Evolutionary conservation across 257 asterid species (phyloP).

Genomic region (Fraxinus quadrangulata): DNA sequence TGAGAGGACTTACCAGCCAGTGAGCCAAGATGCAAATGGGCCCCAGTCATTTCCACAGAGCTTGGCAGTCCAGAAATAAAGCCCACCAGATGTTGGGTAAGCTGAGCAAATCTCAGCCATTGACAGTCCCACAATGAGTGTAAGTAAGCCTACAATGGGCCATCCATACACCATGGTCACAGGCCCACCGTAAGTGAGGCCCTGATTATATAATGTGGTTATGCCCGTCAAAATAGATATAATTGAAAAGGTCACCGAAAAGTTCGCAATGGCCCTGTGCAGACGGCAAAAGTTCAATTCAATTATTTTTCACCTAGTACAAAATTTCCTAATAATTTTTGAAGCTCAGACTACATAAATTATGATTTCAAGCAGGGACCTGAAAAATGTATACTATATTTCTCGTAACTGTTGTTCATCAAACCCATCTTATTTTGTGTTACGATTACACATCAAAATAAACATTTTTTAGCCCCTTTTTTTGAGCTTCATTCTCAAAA

Average conservation of each 20-base stretch:
- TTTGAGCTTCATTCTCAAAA: too few species aligned
- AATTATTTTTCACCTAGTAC: not conserved
- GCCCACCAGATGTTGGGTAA: conserved; percentile 70
- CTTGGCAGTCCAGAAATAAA: conserved; percentile 60
- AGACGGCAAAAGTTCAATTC: not conserved
- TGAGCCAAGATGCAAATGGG: conserved; percentile 64
- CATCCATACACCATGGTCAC: conserved; percentile 58
- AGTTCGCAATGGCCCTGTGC: conserved; percentile 49
- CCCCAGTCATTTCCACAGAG: conserved; percentile 45
- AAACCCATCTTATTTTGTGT: not conserved
- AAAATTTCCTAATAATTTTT: too few species aligned
- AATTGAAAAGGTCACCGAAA: conserved; percentile 55
- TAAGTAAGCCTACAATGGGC: conserved; percentile 54
- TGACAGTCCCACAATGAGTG: conserved; percentile 49
- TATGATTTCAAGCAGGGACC: not conserved
- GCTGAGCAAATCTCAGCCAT: conserved; percentile 70
- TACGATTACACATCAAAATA: not conserved
- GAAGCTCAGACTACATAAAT: not conserved
- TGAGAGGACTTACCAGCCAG: conserved; percentile 49
- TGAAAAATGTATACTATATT: not conserved
- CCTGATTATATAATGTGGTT: conserved; percentile 48
- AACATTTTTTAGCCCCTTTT: too few species aligned
- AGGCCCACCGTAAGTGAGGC: conserved; percentile 53
- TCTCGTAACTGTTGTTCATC: not conserved
- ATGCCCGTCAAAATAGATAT: conserved; percentile 47